Evolutionary conservation across 2,329 filamentous ascomycete species (phyloP), one percentile per base, ranked within the genome.

Genomic region (Hymenoscyphus linearis): DNA sequence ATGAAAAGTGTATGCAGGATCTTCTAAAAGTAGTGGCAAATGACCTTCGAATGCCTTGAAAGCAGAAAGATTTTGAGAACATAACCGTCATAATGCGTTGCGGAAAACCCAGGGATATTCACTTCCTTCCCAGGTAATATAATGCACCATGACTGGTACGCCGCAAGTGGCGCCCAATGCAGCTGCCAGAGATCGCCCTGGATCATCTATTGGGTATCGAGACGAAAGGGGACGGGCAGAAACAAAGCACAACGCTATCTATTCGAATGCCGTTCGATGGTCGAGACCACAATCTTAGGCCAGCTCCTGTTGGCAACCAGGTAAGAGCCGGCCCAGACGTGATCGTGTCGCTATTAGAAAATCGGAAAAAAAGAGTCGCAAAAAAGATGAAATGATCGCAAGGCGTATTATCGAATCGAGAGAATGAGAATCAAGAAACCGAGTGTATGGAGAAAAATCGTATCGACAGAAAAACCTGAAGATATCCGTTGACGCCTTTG

Each of bases 181-280:
- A 66, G 65, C 69, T 72, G 69, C 67, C 65, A 68, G 64, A 68
- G 64, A 66, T 69, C 69, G 66, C 68, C 68, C 64, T 67, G 66
- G 60, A 67, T 70, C 68, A 68, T 73, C 69, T 72, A 72, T 67
- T 64, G 60, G 71, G 72, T 71, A 72, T 72, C 72, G 66, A 66
- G 69, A 65, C 67, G 60, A 63, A 66, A 66, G 65, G 62, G 60
- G 63, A 67, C 61, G 70, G 66, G 66, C 70, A 69, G 68, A 62
- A 71, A 69, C 66, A 72, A 73, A 73, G 71, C 69, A 69, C 71
- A 73, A 73, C 70, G 71, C 69, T 71, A 70, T 74, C 72, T 73
- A 74, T 73, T 67, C 70, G 67, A 71, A 74, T 72, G 72, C 70
- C 65, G 67, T 69, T 68, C 66, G 67, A 72, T 70, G 69, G 68